Conservation (phyloP, 805 yeast genomes). For the Candida multigemmis region DNA sequence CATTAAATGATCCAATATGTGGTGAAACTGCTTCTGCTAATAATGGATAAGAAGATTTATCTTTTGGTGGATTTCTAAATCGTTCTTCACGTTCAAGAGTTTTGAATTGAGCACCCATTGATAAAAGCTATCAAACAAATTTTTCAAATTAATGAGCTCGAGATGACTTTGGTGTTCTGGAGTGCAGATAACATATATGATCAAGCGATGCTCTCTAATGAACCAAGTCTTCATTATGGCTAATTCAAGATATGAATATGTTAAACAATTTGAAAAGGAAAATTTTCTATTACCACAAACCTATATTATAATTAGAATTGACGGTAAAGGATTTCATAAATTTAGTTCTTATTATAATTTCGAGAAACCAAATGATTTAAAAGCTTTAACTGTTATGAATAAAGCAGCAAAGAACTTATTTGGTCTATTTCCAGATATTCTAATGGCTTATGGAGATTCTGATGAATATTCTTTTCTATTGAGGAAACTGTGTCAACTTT, state of each 20-base stretch:
- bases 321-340: constrained; percentile 90
- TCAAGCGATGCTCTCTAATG: too few relatives aligned
- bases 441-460: constrained; percentile 87
- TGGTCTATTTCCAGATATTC: constrained; percentile 58
- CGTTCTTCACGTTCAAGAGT: constrained; percentile 85
- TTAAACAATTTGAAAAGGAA: constrained; percentile 70
- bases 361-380: constrained; percentile 76
- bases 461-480: constrained; percentile 89
- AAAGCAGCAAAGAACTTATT: constrained; percentile 62
- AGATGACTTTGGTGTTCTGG: constrained; percentile 5
- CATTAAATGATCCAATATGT: constrained; percentile 93
- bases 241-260: constrained; percentile 82
- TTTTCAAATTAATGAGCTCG: constrained; percentile 4
- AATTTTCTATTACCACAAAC: constrained; percentile 68
- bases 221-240: constrained; percentile 52
- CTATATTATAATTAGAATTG: constrained; percentile 76
- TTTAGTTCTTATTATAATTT: constrained; percentile 69
- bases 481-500: constrained; percentile 52
- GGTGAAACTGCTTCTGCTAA: constrained; percentile 88
- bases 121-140: too few relatives aligned
- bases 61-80: constrained; percentile 85
- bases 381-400: constrained; percentile 78
- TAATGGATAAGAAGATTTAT: constrained; percentile 71
- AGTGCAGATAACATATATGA: background rate
- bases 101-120: constrained; percentile 52